Percentiles rank a stretch among this genome's conserved stretches.
Evolutionary conservation across 202 grass and related monocot species (phyloP).

Genomic region (Carex sylvatica): DNA sequence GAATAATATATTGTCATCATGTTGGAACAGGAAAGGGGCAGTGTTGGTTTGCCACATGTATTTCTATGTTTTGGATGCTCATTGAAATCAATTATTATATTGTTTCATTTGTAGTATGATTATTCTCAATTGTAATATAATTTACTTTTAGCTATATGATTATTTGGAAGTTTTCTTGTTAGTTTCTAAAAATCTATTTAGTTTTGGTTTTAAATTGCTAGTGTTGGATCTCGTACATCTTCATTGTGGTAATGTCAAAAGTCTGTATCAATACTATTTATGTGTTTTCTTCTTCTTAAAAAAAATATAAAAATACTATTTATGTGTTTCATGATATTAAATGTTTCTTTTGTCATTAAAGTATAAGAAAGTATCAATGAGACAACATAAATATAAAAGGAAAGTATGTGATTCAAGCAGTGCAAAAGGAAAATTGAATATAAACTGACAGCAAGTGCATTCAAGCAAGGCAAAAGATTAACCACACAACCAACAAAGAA

Average conservation of each 20-base stretch:
- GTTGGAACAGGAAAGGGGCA: conserved; percentile 4
- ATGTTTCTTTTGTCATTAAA: not conserved
- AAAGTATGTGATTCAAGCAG: not conserved
- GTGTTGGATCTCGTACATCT: not conserved
- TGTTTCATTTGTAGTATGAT: conserved; percentile 15
- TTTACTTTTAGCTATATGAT: conserved; percentile 6
- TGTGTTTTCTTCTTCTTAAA: not conserved
- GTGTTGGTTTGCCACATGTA: not conserved
- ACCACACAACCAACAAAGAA: not conserved
- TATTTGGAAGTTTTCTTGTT: not conserved
- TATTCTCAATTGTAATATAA: conserved; percentile 19
- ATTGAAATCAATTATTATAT: conserved; percentile 19
- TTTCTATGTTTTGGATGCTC: conserved; percentile 5
- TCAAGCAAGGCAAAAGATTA: not conserved
- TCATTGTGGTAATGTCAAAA: not conserved
- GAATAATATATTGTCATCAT: conserved; percentile 37
- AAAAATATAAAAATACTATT: not conserved
- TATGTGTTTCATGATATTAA: not conserved
- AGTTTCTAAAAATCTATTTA: not conserved
- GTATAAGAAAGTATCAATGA: not conserved
- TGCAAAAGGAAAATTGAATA: not conserved
- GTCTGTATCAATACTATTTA: not conserved
- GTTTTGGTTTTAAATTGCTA: not conserved
- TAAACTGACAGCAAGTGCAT: not conserved
- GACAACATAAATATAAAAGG: not conserved